These are phyloP conservation scores for Triticum urartu DNA, from an alignment of 176 grass and related monocot species.

Conservation along the genomic window DNA sequence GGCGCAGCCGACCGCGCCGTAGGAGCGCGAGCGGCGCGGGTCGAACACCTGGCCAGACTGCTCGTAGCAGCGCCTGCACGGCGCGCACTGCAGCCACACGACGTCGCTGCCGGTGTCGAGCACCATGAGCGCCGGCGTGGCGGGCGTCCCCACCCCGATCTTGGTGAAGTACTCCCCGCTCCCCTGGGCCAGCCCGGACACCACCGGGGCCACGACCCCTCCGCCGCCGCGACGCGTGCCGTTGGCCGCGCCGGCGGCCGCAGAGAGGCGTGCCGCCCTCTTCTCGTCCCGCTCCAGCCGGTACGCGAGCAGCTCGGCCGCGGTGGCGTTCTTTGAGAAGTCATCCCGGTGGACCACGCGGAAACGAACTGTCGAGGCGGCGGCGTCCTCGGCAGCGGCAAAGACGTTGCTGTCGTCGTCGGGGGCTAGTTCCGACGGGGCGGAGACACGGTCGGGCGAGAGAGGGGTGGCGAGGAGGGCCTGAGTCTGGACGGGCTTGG, in stretches of 20 bases:
- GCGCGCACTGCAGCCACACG: constrained; percentile 87
- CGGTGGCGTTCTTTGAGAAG: constrained; percentile 34
- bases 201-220: constrained; percentile 50
- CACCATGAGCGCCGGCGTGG: constrained; percentile 73
- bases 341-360: constrained; percentile 52
- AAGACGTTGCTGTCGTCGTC: background rate
- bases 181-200: constrained; percentile 81
- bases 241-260: constrained; percentile 20
- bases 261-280: constrained; percentile 30
- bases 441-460: background rate
- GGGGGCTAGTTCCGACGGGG: background rate
- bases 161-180: constrained; percentile 94
- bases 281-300: constrained; percentile 39
- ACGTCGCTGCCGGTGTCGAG: constrained; percentile 94
- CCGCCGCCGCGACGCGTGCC: background rate
- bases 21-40: constrained; percentile 64
- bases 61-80: constrained; percentile 83
- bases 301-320: constrained; percentile 46
- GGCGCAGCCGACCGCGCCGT: constrained; percentile 58
- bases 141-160: constrained; percentile 79
- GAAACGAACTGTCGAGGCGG: constrained; percentile 12
- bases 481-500: constrained; percentile 18
- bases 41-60: constrained; percentile 79
- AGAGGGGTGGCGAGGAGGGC: constrained; percentile 49
- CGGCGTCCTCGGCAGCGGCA: background rate